phyloP scores from a whole-genome alignment of 2,329 filamentous ascomycete species.

The Nemania sp. region DNA sequence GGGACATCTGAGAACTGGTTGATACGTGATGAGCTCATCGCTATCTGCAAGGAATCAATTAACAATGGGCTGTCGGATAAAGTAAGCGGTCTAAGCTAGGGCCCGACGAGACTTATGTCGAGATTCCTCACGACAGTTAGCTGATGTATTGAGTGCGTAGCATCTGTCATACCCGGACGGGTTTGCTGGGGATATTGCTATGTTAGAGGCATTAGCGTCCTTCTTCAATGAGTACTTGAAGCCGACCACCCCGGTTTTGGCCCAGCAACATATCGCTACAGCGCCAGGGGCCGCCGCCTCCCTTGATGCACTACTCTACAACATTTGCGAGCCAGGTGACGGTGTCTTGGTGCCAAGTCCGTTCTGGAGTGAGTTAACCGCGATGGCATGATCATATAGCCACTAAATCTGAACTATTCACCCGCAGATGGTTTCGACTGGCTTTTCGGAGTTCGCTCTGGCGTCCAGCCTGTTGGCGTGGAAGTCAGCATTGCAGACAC shows the following conservation, averaged over 20 bases:
- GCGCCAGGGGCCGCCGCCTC: slow-evolving; percentile 25
- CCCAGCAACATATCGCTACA: slow-evolving; percentile 15
- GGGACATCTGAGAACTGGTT: slow-evolving; percentile 34
- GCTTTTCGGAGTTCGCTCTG: slow-evolving; percentile 21
- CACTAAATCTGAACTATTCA: not conserved
- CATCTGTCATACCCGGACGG: slow-evolving; percentile 38
- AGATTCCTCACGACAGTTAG: not conserved
- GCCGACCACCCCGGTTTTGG: slow-evolving; percentile 15
- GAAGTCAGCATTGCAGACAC: not conserved
- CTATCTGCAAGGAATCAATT: slow-evolving; percentile 27
- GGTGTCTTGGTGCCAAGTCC: slow-evolving; percentile 49
- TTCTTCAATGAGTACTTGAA: slow-evolving; percentile 36
- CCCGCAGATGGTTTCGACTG: slow-evolving; percentile 32
- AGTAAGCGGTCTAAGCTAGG: not conserved
- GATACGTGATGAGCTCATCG: slow-evolving; percentile 29
- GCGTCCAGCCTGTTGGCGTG: slow-evolving; percentile 16
- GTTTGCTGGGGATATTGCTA: slow-evolving; percentile 27
- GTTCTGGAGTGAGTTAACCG: slow-evolving; percentile 46
- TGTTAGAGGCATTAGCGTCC: slow-evolving; percentile 19
- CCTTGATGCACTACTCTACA: slow-evolving; percentile 48
- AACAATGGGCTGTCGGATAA: slow-evolving; percentile 11
- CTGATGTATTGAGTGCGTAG: slow-evolving; percentile 1
- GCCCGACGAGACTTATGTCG: too few relatives aligned
- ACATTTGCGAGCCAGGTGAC: slow-evolving; percentile 52
- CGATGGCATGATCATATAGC: not conserved